Percentiles rank a stretch among this genome's conserved stretches.
Evolutionary conservation across 192 early-diverging fungal genomes (phyloP).

Genomic region (Kickxella alabastrina): DNA sequence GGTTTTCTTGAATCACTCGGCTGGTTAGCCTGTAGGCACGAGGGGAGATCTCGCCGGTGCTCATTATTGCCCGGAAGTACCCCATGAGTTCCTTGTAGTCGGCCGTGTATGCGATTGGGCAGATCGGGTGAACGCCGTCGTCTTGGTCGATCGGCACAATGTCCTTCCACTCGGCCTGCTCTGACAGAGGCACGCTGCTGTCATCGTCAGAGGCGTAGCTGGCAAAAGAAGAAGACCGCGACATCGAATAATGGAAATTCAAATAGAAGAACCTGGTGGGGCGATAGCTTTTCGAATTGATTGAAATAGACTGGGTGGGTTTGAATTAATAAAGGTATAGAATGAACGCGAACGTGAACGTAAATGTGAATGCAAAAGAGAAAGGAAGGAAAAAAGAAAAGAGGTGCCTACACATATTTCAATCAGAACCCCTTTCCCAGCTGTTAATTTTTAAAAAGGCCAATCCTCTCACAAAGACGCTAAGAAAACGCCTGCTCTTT

Average conservation of each 20-base stretch:
- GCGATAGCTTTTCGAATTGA: no score
- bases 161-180: slow-evolving; percentile 43
- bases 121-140: slow-evolving; percentile 25
- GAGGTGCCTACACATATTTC: no score
- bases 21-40: slow-evolving; percentile 80
- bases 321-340: no score
- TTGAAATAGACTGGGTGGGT: no score
- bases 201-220: slow-evolving; percentile 1
- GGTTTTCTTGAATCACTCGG: slow-evolving; percentile 77
- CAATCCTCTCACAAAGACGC: no score
- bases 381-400: not conserved
- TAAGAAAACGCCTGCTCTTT: not conserved
- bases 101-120: slow-evolving; percentile 48
- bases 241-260: slow-evolving; percentile 5
- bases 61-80: slow-evolving; percentile 79
- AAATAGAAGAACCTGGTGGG: not conserved
- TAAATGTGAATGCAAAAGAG: not conserved
- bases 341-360: no score
- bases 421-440: no score
- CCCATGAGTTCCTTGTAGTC: slow-evolving; percentile 62
- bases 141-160: slow-evolving; percentile 41
- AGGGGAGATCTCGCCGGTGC: slow-evolving; percentile 66
- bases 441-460: no score
- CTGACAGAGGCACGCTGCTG: slow-evolving; percentile 11
- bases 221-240: not conserved